Conservation (phyloP, 768 basidiomycete species). For the Auricularia sp. region DNA sequence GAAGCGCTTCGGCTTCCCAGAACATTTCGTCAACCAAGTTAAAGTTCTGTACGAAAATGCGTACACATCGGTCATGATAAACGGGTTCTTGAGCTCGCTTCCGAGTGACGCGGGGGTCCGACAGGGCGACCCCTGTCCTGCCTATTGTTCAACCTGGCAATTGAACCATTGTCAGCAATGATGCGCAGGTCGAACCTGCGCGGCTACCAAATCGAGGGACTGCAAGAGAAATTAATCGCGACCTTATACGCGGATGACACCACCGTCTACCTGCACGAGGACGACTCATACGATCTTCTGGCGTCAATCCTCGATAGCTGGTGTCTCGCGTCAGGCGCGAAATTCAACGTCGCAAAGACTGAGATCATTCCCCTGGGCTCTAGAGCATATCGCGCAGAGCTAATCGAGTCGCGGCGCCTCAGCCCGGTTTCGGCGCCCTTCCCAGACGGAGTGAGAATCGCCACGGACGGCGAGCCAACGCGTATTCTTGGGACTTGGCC, state of each 20-base stretch:
- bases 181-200: constrained; percentile 17
- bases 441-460: constrained; percentile 18
- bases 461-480: constrained; percentile 18
- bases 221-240: constrained; percentile 4
- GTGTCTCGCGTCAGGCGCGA: constrained; percentile 31
- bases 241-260: constrained; percentile 34
- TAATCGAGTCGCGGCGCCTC: constrained; percentile 1
- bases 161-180: constrained; percentile 29
- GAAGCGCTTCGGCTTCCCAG: constrained; percentile 2
- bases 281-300: constrained; percentile 20
- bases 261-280: constrained; percentile 23
- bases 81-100: constrained; percentile 21
- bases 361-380: constrained; percentile 27
- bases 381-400: constrained; percentile 9
- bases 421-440: not conserved
- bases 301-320: constrained; percentile 24
- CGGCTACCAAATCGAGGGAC: constrained; percentile 14
- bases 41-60: constrained; percentile 22
- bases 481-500: constrained; percentile 25
- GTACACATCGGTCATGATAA: constrained; percentile 24
- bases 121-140: constrained; percentile 33
- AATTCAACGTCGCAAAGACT: constrained; percentile 35
- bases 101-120: constrained; percentile 24
- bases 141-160: constrained; percentile 31
- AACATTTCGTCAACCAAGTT: constrained; percentile 16